phyloP scores from a whole-genome alignment of 768 basidiomycete genomes.

The Amanita pseudoporphyria region DNA sequence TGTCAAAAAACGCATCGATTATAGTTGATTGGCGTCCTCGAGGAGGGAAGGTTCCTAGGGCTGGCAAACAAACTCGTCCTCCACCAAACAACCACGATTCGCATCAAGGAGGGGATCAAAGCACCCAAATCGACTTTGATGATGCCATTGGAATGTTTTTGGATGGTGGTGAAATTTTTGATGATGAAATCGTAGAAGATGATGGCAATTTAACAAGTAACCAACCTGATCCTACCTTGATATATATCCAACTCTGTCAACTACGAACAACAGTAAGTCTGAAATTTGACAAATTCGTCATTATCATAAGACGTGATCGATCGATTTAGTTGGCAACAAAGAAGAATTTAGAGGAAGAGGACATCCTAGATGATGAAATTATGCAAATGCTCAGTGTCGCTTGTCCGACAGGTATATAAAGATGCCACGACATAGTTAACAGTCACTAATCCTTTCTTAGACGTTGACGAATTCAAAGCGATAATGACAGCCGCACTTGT shows the following conservation, averaged over 20 bases:
- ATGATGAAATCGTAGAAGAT: slow-evolving; percentile 12
- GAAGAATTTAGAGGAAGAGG: slow-evolving; percentile 18
- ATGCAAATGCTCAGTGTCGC: slow-evolving; percentile 27
- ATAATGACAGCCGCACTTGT: slow-evolving; percentile 29
- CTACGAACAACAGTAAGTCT: neutral
- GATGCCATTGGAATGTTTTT: slow-evolving; percentile 27
- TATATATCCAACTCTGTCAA: neutral
- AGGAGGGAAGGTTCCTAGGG: slow-evolving; percentile 16
- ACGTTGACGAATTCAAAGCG: slow-evolving; percentile 26
- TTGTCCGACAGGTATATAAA: slow-evolving; percentile 30
- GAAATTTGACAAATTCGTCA: neutral
- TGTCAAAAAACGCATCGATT: slow-evolving; percentile 16
- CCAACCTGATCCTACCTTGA: neutral
- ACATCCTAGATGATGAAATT: slow-evolving; percentile 25
- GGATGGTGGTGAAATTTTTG: slow-evolving; percentile 18
- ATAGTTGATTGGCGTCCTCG: slow-evolving; percentile 25
- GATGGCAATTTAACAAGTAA: neutral
- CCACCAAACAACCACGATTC: slow-evolving; percentile 15
- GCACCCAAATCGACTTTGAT: slow-evolving; percentile 15
- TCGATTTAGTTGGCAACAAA: slow-evolving; percentile 18
- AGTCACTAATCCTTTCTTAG: slow-evolving; percentile 13
- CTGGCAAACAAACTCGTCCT: slow-evolving; percentile 11
- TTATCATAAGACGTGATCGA: neutral
- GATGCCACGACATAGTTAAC: neutral
- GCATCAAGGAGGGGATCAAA: slow-evolving; percentile 17